These are phyloP conservation scores for Hypoxylon cercidicola DNA, from an alignment of 495 filamentous ascomycete genomes.

Conservation along the genomic window DNA sequence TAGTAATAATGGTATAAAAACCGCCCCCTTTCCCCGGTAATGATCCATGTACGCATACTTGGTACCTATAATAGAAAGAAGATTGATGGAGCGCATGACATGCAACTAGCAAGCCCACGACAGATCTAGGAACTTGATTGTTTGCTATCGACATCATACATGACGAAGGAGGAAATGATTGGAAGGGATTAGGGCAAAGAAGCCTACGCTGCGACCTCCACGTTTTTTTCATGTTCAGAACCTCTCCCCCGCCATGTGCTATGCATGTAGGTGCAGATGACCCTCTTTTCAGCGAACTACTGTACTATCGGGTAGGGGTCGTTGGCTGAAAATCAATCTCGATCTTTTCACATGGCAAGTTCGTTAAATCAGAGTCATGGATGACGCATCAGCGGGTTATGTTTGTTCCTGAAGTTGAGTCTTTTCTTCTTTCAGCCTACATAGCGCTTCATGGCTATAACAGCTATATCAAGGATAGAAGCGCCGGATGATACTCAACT, in stretches of 20 bases:
- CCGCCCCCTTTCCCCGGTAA: no score
- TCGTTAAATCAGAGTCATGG: slow-evolving; percentile 10
- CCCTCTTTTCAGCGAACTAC: slow-evolving; percentile 44
- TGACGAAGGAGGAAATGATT: slow-evolving; percentile 25
- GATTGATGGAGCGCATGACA: slow-evolving; percentile 13
- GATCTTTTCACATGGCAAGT: slow-evolving; percentile 12
- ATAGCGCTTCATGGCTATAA: slow-evolving; percentile 18
- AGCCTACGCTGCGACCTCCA: slow-evolving; percentile 45
- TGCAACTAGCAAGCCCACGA: slow-evolving; percentile 12
- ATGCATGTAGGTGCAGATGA: slow-evolving; percentile 48
- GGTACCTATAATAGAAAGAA: slow-evolving; percentile 9
- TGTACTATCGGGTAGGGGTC: slow-evolving; percentile 32
- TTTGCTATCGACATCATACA: slow-evolving; percentile 36
- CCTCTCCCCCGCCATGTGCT: slow-evolving; percentile 44
- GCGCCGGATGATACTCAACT: slow-evolving; percentile 41
- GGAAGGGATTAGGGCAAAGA: slow-evolving; percentile 24
- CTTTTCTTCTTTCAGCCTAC: slow-evolving; percentile 22
- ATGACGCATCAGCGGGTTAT: slow-evolving; percentile 27
- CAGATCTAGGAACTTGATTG: slow-evolving; percentile 14
- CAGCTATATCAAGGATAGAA: slow-evolving; percentile 40
- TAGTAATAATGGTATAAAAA: no score
- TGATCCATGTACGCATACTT: no score
- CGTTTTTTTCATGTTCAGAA: slow-evolving; percentile 46
- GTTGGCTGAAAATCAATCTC: slow-evolving; percentile 24
- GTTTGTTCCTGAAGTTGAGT: slow-evolving; percentile 8